Conservation (phyloP, 1,284 basidiomycete genomes). For the Ustilago crameri region DNA sequence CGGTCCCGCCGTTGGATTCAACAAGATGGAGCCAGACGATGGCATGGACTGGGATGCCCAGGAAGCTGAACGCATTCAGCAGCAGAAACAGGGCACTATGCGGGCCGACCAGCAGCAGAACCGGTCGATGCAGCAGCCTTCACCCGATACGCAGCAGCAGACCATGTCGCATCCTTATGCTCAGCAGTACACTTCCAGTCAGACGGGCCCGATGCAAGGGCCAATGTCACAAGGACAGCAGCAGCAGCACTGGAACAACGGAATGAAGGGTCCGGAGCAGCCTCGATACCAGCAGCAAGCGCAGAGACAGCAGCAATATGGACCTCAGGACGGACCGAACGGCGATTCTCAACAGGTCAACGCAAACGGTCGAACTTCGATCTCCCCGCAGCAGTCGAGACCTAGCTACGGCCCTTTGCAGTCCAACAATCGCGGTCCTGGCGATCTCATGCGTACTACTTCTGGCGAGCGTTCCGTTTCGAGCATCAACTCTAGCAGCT, state of each 20-base stretch:
- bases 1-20: slow-evolving; percentile 18
- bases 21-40: slow-evolving; percentile 71
- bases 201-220: slow-evolving; percentile 13
- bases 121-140: slow-evolving; percentile 35
- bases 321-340: slow-evolving; percentile 6
- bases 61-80: slow-evolving; percentile 68
- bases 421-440: slow-evolving; percentile 11
- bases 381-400: slow-evolving; percentile 24
- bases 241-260: slow-evolving; percentile 11
- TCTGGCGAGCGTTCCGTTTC: slow-evolving; percentile 51
- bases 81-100: slow-evolving; percentile 39
- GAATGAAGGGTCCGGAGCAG: slow-evolving; percentile 7
- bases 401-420: slow-evolving; percentile 25
- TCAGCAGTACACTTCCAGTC: slow-evolving; percentile 16
- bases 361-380: slow-evolving; percentile 27
- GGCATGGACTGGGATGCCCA: slow-evolving; percentile 71
- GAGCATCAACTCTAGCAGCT: slow-evolving; percentile 35
- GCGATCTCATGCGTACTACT: slow-evolving; percentile 36
- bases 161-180: slow-evolving; percentile 18
- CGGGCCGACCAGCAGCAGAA: slow-evolving; percentile 22
- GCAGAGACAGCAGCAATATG: slow-evolving; percentile 58
- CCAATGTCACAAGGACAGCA: slow-evolving; percentile 1
- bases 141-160: slow-evolving; percentile 20
- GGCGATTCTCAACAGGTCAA: slow-evolving; percentile 15
- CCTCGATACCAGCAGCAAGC: slow-evolving; percentile 59